These are phyloP conservation scores for Botrytis sinoallii DNA, from an alignment of 2,329 filamentous ascomycete species.

Conservation along the genomic window DNA sequence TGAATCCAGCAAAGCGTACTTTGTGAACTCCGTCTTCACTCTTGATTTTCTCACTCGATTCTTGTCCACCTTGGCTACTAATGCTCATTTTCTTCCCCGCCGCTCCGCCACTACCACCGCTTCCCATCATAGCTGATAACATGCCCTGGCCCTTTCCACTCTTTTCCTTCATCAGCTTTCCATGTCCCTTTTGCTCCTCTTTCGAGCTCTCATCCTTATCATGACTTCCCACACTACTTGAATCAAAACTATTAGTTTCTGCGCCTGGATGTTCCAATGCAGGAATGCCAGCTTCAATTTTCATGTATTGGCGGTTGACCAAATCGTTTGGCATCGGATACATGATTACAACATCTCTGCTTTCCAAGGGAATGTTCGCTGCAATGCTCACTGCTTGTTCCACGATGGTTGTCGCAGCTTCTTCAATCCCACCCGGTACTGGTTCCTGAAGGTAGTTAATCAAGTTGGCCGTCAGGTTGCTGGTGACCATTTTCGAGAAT, in stretches of 20 bases:
- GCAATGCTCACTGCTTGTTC: constrained; percentile 85
- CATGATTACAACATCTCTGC: constrained; percentile 81
- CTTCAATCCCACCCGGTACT: constrained; percentile 76
- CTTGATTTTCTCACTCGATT: constrained; percentile 31
- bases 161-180: constrained; percentile 35
- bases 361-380: constrained; percentile 83
- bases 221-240: constrained; percentile 33
- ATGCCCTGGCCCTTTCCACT: constrained; percentile 37
- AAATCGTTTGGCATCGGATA: constrained; percentile 77
- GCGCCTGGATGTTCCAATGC: constrained; percentile 47
- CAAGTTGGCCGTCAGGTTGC: constrained; percentile 65
- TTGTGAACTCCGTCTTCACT: constrained; percentile 42
- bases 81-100: constrained; percentile 35
- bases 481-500: constrained; percentile 68
- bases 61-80: constrained; percentile 22
- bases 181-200: constrained; percentile 32
- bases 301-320: constrained; percentile 75
- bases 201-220: constrained; percentile 37
- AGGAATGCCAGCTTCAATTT: constrained; percentile 68
- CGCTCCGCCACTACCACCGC: constrained; percentile 11
- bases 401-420: constrained; percentile 86
- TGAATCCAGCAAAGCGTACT: constrained; percentile 72
- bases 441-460: constrained; percentile 74
- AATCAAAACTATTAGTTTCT: constrained; percentile 33
- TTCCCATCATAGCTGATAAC: constrained; percentile 38